These are phyloP conservation scores for Solanum rostratum DNA, from an alignment of 257 asterid genomes.

Conservation along the genomic window DNA sequence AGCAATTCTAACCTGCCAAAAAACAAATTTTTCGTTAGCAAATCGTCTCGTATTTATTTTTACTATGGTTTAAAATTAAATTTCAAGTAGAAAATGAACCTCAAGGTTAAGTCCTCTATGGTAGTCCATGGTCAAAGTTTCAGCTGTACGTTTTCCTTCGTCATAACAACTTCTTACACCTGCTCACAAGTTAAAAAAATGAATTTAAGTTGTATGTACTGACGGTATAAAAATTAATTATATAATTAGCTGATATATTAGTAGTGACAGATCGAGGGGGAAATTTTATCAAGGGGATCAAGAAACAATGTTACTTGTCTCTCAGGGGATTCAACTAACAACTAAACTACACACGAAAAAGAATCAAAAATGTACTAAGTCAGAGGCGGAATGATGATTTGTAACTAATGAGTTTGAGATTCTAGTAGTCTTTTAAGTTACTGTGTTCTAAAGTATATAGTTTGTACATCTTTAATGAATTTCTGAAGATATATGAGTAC, in stretches of 20 bases:
- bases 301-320: neutral
- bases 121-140: slow-evolving; percentile 86
- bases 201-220: neutral
- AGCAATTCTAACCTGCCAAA: slow-evolving; percentile 66
- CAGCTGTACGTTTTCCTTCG: slow-evolving; percentile 90
- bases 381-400: accelerated
- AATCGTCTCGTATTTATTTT: neutral
- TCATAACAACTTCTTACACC: slow-evolving; percentile 93
- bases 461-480: neutral
- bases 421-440: neutral
- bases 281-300: neutral
- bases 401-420: neutral
- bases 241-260: neutral
- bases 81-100: slow-evolving; percentile 16
- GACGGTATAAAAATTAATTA: neutral
- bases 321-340: neutral
- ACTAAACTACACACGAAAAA: neutral
- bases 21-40: neutral
- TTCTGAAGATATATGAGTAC: neutral
- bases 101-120: slow-evolving; percentile 83
- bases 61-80: neutral
- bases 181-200: neutral
- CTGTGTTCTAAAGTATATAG: neutral
- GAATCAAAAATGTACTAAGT: too few relatives aligned
- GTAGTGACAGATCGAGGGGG: neutral